phyloP scores from a whole-genome alignment of 2,329 filamentous ascomycete species.

The Penicillium sp. region DNA sequence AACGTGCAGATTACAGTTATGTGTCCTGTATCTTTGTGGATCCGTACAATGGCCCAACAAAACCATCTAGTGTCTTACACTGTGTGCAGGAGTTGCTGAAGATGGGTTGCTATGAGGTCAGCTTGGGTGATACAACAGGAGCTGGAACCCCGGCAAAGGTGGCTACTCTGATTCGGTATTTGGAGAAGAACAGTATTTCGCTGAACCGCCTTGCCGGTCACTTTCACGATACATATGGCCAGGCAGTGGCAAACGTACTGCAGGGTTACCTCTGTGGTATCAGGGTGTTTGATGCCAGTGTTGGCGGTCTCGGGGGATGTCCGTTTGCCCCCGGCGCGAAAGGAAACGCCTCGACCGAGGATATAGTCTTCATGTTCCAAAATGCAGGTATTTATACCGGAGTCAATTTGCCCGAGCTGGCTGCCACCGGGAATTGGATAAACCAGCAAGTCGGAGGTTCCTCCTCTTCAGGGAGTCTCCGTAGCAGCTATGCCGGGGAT shows the following conservation, averaged over 20 bases:
- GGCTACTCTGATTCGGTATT: constrained; percentile 27
- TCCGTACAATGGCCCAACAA: constrained; percentile 52
- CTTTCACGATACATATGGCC: constrained; percentile 85
- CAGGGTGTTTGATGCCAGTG: constrained; percentile 72
- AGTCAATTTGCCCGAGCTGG: constrained; percentile 59
- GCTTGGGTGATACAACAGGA: constrained; percentile 83
- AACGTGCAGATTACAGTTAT: constrained; percentile 14
- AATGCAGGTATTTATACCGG: constrained; percentile 68
- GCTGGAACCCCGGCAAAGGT: constrained; percentile 63
- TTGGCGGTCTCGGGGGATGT: constrained; percentile 77
- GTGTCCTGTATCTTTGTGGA: constrained; percentile 42
- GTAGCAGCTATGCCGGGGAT: constrained; percentile 8
- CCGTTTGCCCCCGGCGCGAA: constrained; percentile 82
- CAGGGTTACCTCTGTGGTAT: constrained; percentile 74
- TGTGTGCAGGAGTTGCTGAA: constrained; percentile 63
- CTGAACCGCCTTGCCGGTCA: constrained; percentile 73
- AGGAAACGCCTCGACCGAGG: constrained; percentile 81
- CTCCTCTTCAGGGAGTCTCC: constrained; percentile 59
- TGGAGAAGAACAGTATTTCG: constrained; percentile 52
- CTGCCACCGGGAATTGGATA: constrained; percentile 70
- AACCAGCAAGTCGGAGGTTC: constrained; percentile 57
- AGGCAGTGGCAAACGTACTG: constrained; percentile 77
- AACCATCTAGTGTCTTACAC: constrained; percentile 48
- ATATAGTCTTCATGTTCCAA: constrained; percentile 67
- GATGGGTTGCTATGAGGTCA: constrained; percentile 87